Percentiles rank a stretch among this genome's conserved stretches.
Conservation (phyloP, 2,329 filamentous ascomycete genomes). For the Fusarium camptoceras region DNA sequence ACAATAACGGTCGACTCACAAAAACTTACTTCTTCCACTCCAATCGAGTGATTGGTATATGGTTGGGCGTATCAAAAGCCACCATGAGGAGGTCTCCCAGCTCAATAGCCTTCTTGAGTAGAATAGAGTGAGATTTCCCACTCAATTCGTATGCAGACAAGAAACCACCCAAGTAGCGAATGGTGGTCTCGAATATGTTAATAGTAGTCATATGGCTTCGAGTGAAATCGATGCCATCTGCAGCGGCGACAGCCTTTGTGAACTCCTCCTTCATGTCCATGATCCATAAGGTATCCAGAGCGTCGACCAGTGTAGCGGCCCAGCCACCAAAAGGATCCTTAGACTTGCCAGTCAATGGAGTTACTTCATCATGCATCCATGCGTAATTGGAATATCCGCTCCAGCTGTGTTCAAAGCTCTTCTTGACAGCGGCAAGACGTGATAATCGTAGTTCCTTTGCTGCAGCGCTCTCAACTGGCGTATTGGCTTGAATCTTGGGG, state of each 20-base stretch:
- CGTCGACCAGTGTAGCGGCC: constrained; percentile 73
- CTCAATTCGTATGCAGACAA: constrained; percentile 74
- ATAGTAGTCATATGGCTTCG: constrained; percentile 59
- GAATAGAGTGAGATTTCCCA: constrained; percentile 56
- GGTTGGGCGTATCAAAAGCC: constrained; percentile 74
- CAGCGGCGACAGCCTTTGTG: constrained; percentile 67
- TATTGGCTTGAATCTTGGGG: constrained; percentile 48
- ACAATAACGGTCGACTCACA: background rate
- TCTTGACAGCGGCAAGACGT: constrained; percentile 59
- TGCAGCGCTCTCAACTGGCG: constrained; percentile 48
- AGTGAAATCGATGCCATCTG: constrained; percentile 69
- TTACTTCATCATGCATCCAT: constrained; percentile 72
- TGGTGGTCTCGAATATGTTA: constrained; percentile 76
- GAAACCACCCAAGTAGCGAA: constrained; percentile 75
- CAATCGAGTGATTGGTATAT: constrained; percentile 62
- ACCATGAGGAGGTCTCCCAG: constrained; percentile 71
- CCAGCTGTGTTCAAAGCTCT: constrained; percentile 68
- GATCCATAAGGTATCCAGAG: constrained; percentile 76
- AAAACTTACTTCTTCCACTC: constrained; percentile 46
- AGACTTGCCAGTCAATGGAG: constrained; percentile 62
- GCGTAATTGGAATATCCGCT: constrained; percentile 69
- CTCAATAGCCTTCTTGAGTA: constrained; percentile 71
- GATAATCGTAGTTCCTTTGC: constrained; percentile 50
- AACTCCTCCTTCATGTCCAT: constrained; percentile 75
- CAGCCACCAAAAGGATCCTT: constrained; percentile 72